These are phyloP conservation scores for Agrostemma githago DNA, from an alignment of 148 eudicot genomes.

Conservation along the genomic window DNA sequence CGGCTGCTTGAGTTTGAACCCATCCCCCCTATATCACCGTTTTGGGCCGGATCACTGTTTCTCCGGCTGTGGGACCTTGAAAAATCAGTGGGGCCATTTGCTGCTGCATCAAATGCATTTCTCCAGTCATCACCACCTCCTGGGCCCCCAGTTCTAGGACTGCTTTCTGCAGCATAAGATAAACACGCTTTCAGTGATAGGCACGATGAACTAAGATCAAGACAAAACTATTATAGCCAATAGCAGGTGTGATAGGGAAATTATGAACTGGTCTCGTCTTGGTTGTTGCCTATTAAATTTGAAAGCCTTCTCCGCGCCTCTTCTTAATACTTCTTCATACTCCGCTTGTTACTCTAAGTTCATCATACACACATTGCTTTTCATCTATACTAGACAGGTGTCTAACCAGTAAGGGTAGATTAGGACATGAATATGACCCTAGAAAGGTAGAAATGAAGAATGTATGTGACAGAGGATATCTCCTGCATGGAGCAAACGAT, in stretches of 20 bases:
- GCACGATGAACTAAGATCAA: not conserved
- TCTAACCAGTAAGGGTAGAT: not conserved
- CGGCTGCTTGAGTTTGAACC: constrained; percentile 72
- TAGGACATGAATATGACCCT: not conserved
- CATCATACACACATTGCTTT: not conserved
- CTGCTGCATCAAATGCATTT: constrained; percentile 90
- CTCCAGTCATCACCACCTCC: constrained; percentile 88
- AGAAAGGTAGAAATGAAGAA: not conserved
- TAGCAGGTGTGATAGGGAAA: not conserved
- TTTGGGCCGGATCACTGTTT: constrained; percentile 63
- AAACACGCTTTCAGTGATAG: not conserved
- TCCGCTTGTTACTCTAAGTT: not conserved
- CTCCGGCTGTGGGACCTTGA: constrained; percentile 73
- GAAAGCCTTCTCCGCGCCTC: not conserved
- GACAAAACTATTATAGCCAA: not conserved
- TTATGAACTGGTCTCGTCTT: not conserved
- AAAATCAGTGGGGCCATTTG: constrained; percentile 62
- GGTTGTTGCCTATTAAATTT: not conserved
- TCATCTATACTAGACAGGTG: not conserved
- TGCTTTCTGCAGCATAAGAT: constrained; percentile 55
- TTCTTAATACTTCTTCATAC: not conserved
- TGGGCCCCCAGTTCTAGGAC: constrained; percentile 67
- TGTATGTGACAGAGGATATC: not conserved
- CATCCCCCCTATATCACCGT: constrained; percentile 64
- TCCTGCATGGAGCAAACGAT: not conserved